These are phyloP conservation scores for Lactarius tabidus DNA, from an alignment of 768 basidiomycete genomes.

Conservation along the genomic window DNA sequence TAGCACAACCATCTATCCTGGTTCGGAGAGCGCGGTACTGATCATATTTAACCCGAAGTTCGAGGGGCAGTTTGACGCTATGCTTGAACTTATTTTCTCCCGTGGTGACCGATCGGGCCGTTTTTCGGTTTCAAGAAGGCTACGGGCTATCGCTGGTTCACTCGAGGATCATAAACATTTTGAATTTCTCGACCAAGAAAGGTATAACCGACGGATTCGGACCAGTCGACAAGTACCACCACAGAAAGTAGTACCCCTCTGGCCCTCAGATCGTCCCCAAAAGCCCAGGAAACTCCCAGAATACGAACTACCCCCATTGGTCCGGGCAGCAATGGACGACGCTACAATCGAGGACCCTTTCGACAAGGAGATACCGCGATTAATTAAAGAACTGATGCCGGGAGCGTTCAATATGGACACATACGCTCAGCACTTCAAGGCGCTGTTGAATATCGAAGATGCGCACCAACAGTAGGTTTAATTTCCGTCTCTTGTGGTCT, in stretches of 20 bases:
- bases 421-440: constrained; percentile 12
- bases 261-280: neutral
- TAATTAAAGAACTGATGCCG: neutral
- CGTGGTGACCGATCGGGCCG: neutral
- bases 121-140: constrained; percentile 5
- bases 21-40: constrained; percentile 4
- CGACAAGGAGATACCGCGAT: neutral
- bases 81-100: constrained; percentile 14
- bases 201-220: neutral
- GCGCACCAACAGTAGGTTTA: constrained; percentile 48
- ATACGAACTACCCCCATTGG: constrained; percentile 2
- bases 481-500: neutral
- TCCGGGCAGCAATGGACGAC: neutral
- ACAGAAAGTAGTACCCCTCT: neutral
- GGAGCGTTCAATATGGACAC: neutral
- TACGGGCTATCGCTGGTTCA: constrained; percentile 15
- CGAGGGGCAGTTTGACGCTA: constrained; percentile 15
- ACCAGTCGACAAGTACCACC: constrained; percentile 2
- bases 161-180: constrained; percentile 11
- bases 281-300: constrained; percentile 8
- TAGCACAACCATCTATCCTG: constrained; percentile 5
- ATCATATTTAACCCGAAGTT: constrained; percentile 15
- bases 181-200: constrained; percentile 6
- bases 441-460: constrained; percentile 24
- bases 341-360: neutral